A percentile compares a stretch with the other conserved stretches of the same genome.
These are phyloP conservation scores for Botrytis galanthina DNA, from an alignment of 2,329 filamentous ascomycete genomes.

Conservation along the genomic window DNA sequence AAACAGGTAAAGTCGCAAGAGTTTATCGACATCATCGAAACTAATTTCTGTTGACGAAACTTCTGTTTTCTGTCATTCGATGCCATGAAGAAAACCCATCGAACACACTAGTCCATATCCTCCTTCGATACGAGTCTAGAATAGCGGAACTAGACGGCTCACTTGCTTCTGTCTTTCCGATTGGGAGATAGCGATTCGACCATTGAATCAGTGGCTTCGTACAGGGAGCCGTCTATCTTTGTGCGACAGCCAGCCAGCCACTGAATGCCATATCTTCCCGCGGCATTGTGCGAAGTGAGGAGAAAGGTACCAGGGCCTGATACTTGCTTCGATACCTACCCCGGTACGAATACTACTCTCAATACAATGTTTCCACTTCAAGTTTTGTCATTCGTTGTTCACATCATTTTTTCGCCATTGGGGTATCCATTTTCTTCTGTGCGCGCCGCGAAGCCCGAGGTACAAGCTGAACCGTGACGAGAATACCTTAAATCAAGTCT, in stretches of 20 bases:
- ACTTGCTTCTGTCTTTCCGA: neutral
- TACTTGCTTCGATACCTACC: neutral
- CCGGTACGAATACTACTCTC: neutral
- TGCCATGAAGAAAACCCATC: neutral
- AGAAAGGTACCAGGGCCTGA: neutral
- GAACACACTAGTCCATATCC: neutral
- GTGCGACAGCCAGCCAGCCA: slow-evolving; percentile 11
- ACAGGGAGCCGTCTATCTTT: neutral
- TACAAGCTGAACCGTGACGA: neutral
- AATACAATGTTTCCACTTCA: neutral
- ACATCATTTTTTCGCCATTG: neutral
- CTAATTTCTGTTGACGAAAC: neutral
- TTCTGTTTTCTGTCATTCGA: neutral
- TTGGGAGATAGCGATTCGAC: neutral
- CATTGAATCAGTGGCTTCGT: neutral
- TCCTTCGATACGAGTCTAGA: neutral
- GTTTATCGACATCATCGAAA: neutral
- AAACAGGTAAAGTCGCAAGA: neutral
- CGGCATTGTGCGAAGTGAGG: neutral
- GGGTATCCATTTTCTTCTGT: neutral
- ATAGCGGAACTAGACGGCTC: neutral
- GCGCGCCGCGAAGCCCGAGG: neutral
- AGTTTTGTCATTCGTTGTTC: neutral
- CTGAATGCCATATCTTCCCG: neutral
- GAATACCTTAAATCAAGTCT: neutral